phyloP scores from a whole-genome alignment of 495 filamentous ascomycete genomes.

The Penicillium salamii region DNA sequence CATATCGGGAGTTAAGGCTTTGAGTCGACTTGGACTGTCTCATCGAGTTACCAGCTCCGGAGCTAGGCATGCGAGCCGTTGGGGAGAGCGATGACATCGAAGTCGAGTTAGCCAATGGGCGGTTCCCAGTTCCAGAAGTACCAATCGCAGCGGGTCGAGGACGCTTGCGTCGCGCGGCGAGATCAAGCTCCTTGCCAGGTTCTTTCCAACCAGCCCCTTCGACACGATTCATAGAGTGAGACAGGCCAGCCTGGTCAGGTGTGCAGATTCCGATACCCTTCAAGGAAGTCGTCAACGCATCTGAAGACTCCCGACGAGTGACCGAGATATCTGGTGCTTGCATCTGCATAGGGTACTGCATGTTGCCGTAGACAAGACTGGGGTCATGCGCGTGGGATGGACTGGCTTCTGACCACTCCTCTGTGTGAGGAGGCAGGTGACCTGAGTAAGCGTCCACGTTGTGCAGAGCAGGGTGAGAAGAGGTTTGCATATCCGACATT shows the following conservation, averaged over 20 bases:
- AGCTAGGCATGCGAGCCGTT: conserved; percentile 34
- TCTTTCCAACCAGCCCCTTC: conserved; percentile 37
- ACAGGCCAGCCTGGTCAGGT: conserved; percentile 17
- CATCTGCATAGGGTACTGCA: conserved; percentile 33
- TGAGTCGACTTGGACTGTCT: conserved; percentile 56
- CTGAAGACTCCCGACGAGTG: conserved; percentile 40
- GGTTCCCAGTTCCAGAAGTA: conserved; percentile 36
- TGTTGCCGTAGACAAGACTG: conserved; percentile 27
- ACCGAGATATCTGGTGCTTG: conserved; percentile 33
- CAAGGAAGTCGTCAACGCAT: conserved; percentile 37
- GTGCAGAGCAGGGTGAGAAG: conserved; percentile 15
- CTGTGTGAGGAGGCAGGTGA: conserved; percentile 18
- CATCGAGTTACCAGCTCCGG: conserved; percentile 37
- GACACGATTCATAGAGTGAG: conserved; percentile 23
- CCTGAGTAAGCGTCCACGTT: conserved; percentile 18
- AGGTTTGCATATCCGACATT: conserved; percentile 19
- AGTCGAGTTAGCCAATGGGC: conserved; percentile 36
- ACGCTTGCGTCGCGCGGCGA: conserved; percentile 54
- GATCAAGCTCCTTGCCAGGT: conserved; percentile 45
- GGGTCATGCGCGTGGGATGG: conserved; percentile 25
- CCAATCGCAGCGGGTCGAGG: conserved; percentile 53
- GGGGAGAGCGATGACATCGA: conserved; percentile 43
- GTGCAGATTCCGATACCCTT: conserved; percentile 42
- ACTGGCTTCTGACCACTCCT: conserved; percentile 30
- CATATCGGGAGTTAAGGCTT: conserved; percentile 46